Conservation (phyloP, 805 yeast genomes). For the Metschnikowia peoriensis region DNA sequence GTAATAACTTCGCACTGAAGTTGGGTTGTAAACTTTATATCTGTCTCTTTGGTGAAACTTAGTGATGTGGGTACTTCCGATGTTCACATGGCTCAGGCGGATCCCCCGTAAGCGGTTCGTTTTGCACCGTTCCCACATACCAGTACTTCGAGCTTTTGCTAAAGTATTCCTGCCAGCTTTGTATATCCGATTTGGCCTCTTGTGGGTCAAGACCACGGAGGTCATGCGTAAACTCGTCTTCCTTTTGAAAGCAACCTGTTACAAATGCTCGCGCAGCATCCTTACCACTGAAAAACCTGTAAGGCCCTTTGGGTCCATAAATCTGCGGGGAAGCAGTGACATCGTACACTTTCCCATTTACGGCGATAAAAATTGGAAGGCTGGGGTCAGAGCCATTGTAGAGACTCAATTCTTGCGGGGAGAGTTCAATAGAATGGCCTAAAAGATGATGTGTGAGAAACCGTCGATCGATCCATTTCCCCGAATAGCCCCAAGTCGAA, state of each 20-base stretch:
- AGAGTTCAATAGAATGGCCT: slow-evolving; percentile 27
- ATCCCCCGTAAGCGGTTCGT: slow-evolving; percentile 43
- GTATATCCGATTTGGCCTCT: slow-evolving; percentile 39
- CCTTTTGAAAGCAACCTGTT: slow-evolving; percentile 62
- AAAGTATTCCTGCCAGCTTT: slow-evolving; percentile 54
- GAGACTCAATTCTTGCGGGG: slow-evolving; percentile 45
- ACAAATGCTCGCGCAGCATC: slow-evolving; percentile 70
- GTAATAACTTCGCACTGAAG: not conserved
- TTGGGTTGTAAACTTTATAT: no score
- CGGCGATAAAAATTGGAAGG: slow-evolving; percentile 56
- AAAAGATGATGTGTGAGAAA: slow-evolving; percentile 34
- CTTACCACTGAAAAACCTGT: slow-evolving; percentile 56
- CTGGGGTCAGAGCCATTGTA: slow-evolving; percentile 49
- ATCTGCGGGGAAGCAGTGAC: slow-evolving; percentile 50
- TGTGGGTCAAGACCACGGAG: slow-evolving; percentile 54
- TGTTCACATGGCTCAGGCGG: slow-evolving; percentile 50
- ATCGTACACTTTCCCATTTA: slow-evolving; percentile 63
- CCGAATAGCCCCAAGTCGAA: slow-evolving; percentile 59
- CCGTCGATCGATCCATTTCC: slow-evolving; percentile 45
- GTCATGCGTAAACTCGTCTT: slow-evolving; percentile 62
- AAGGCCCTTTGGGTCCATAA: slow-evolving; percentile 61
- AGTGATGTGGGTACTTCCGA: slow-evolving; percentile 13
- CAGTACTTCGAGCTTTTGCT: slow-evolving; percentile 50
- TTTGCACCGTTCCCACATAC: slow-evolving; percentile 57
- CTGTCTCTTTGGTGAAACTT: not conserved